Base-by-base conservation (phyloP, 805 yeast genomes). In the Kregervanrija fluxuum region DNA sequence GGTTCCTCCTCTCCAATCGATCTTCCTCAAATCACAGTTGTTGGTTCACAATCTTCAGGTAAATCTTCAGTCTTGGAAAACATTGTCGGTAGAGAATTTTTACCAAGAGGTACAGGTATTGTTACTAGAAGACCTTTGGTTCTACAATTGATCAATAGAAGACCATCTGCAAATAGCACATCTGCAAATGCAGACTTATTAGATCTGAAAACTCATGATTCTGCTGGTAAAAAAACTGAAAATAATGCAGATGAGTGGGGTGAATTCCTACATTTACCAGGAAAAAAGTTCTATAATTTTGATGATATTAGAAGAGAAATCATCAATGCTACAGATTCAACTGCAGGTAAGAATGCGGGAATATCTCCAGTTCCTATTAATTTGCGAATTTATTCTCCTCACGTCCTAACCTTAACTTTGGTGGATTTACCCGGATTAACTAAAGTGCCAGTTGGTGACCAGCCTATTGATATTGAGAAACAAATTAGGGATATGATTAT, bases 371-470 rank as follows among this genome's bases (percentile, higher is more conserved):
- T 80, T 13, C 99, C 99, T 38, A 93, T 93, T 62, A 91, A 93
- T 66, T 74, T 93, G 61, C 82, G 96, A 63, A 84, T 93, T 48
- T 90, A 77, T 66, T 88, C 96, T 22, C 98, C 99, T 16, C 89
- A 88, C 55, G 98, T 91, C 38, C 73, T 91, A 52, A 90, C 96
- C 14, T 77, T 91, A 62, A 93, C 99, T 8, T 75, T 93, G 56
- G 97, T 93, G 35, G 99, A 93, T 68, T 75, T 93, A 58, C 99
- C 99, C 9, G 99, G 99, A 48, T 77, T 93, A 59, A 93, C 99
- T 35, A 93, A 93, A 64, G 99, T 93, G 34, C 99, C 99, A 4
- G 96, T 93, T 45, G 99, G 99, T 41, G 99, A 93, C 68, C 99
- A 93, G 68, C 99, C 99, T 44, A 84, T 85, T 57, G 99, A 93